Percentiles rank a stretch among this genome's conserved stretches.
Conservation (phyloP, 495 filamentous ascomycete genomes). For the Halenospora varia region DNA sequence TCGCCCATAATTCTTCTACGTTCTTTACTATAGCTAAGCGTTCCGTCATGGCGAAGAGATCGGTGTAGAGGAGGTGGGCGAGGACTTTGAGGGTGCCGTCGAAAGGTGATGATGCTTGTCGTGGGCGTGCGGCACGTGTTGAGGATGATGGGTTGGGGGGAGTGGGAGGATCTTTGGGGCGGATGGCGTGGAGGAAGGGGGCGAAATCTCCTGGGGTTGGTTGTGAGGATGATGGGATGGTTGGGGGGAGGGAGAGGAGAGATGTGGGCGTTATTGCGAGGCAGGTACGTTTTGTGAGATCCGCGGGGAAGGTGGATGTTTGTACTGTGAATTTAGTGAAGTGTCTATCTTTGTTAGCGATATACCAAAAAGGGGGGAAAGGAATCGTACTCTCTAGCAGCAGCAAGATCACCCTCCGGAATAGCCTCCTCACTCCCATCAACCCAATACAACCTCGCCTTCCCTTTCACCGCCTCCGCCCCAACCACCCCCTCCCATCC, state of each 20-base stretch:
- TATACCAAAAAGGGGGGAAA: slow-evolving; percentile 1
- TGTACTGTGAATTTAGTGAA: slow-evolving; percentile 6
- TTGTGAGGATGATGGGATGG: neutral
- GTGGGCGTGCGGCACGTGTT: slow-evolving; percentile 17
- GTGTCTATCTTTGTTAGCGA: slow-evolving; percentile 14
- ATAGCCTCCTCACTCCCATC: slow-evolving; percentile 30
- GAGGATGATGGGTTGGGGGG: slow-evolving; percentile 1
- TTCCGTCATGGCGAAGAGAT: slow-evolving; percentile 25
- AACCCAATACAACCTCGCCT: slow-evolving; percentile 31
- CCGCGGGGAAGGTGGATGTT: slow-evolving; percentile 1
- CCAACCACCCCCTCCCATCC: slow-evolving; percentile 29
- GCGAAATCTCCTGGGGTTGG: neutral
- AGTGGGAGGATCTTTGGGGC: slow-evolving; percentile 24
- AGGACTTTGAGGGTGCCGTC: slow-evolving; percentile 31
- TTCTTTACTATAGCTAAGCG: slow-evolving; percentile 6
- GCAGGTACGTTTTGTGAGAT: slow-evolving; percentile 25
- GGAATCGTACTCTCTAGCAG: slow-evolving; percentile 22
- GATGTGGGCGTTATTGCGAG: slow-evolving; percentile 26
- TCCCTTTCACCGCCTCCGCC: slow-evolving; percentile 20
- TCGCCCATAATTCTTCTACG: slow-evolving; percentile 29
- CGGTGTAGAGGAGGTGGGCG: slow-evolving; percentile 33
- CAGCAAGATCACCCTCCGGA: slow-evolving; percentile 27
- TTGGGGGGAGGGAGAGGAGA: slow-evolving; percentile 15
- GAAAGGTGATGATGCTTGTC: slow-evolving; percentile 1
- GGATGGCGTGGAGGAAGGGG: slow-evolving; percentile 27